These are phyloP conservation scores for Neopestalotiopsis sp. DNA, from an alignment of 2,329 filamentous ascomycete genomes.

Conservation along the genomic window DNA sequence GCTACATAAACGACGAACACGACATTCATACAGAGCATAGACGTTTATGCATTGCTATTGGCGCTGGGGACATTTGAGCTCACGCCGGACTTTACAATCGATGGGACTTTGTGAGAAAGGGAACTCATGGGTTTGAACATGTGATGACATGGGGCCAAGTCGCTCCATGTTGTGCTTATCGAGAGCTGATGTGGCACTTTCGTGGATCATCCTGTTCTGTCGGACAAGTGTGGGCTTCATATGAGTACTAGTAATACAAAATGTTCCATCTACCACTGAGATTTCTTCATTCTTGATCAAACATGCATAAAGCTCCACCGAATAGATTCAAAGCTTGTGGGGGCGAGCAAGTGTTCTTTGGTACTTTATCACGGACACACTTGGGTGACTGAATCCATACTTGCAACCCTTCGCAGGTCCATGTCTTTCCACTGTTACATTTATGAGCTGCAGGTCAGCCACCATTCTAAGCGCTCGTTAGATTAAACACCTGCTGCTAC, in stretches of 20 bases:
- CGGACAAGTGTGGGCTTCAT: not conserved
- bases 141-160: not conserved
- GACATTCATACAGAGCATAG: slow-evolving; percentile 19
- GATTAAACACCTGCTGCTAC: not conserved
- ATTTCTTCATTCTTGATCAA: not conserved
- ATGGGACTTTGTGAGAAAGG: not conserved
- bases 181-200: slow-evolving; percentile 11
- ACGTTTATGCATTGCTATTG: slow-evolving; percentile 21
- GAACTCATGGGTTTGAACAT: slow-evolving; percentile 10
- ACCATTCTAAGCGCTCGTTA: not conserved
- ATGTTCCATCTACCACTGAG: slow-evolving; percentile 6
- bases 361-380: no score
- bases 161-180: not conserved
- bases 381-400: not conserved
- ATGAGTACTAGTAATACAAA: slow-evolving; percentile 14
- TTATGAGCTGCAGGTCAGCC: not conserved
- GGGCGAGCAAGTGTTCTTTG: no score
- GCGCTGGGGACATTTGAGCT: slow-evolving; percentile 11
- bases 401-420: not conserved
- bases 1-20: slow-evolving; percentile 19
- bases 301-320: not conserved
- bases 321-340: no score
- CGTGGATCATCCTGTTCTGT: slow-evolving; percentile 12
- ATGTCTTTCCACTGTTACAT: not conserved
- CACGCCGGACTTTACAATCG: slow-evolving; percentile 5